phyloP scores from a whole-genome alignment of 2,329 filamentous ascomycete genomes.

The Rugonectria rugulosa region DNA sequence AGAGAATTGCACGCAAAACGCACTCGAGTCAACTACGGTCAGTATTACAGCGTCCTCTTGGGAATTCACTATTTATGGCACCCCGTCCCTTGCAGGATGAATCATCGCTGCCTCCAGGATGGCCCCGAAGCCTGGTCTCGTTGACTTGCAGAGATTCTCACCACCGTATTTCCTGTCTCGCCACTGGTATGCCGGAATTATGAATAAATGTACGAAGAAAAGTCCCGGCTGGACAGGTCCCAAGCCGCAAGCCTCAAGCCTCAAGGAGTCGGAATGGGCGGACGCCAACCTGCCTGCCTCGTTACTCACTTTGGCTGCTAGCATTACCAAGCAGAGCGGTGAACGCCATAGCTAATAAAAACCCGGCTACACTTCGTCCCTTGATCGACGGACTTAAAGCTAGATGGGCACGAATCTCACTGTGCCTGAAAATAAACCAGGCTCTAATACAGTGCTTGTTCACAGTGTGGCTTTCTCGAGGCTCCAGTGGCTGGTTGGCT shows the following conservation, averaged over 20 bases:
- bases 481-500: slow-evolving; percentile 5
- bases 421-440: slow-evolving; percentile 14
- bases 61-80: too few relatives aligned
- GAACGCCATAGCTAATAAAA: slow-evolving; percentile 3
- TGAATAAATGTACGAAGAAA: slow-evolving; percentile 11
- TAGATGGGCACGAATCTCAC: slow-evolving; percentile 5
- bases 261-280: slow-evolving; percentile 1
- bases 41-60: too few relatives aligned
- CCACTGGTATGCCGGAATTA: not conserved
- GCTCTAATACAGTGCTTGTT: slow-evolving; percentile 16
- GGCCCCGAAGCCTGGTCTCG: too few relatives aligned
- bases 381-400: not conserved
- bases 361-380: slow-evolving; percentile 9
- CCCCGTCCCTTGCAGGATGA: too few relatives aligned
- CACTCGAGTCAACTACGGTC: too few relatives aligned
- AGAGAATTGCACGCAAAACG: too few relatives aligned
- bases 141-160: too few relatives aligned
- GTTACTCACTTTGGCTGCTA: too few relatives aligned
- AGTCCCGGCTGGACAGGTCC: not conserved
- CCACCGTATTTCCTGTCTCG: not conserved
- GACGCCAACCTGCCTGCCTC: not conserved
- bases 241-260: not conserved
- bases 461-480: slow-evolving; percentile 2
- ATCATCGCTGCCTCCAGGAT: too few relatives aligned
- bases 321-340: not conserved